phyloP scores from a whole-genome alignment of 352 stramenopile genomes.

The Pythium rhizo-oryzae region DNA sequence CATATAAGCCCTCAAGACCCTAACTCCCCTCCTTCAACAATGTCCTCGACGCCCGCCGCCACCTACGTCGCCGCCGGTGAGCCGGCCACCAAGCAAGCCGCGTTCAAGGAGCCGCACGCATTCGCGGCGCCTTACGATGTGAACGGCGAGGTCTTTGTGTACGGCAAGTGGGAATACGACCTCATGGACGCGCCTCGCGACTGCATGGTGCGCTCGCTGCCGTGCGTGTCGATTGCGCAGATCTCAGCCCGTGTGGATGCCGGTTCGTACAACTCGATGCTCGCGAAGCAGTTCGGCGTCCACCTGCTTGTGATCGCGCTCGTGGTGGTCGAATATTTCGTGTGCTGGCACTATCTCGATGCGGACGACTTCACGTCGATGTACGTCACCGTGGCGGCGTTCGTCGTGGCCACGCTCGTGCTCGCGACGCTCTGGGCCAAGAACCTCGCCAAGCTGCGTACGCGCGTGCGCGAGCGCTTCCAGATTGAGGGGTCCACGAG shows the following conservation, averaged over 20 bases:
- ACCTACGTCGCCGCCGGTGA: background rate
- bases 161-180: slow-evolving; percentile 17
- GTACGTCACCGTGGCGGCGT: background rate
- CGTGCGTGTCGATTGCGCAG: slow-evolving; percentile 8
- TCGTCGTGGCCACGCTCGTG: background rate
- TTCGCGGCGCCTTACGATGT: slow-evolving; percentile 1
- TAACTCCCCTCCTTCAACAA: background rate
- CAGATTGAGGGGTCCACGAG: slow-evolving; percentile 8
- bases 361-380: background rate
- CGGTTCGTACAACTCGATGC: slow-evolving; percentile 9
- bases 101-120: background rate
- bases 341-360: background rate
- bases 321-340: background rate
- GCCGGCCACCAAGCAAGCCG: background rate
- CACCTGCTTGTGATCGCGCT: background rate
- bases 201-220: slow-evolving; percentile 8
- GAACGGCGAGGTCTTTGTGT: slow-evolving; percentile 4
- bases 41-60: slow-evolving; percentile 5
- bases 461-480: slow-evolving; percentile 4
- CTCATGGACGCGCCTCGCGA: slow-evolving; percentile 12
- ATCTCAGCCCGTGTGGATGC: slow-evolving; percentile 7
- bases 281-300: slow-evolving; percentile 1
- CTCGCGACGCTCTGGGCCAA: background rate
- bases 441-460: slow-evolving; percentile 5
- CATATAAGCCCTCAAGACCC: background rate